Conservation (phyloP, 495 filamentous ascomycete genomes). For the Cudoniella acicularis region DNA sequence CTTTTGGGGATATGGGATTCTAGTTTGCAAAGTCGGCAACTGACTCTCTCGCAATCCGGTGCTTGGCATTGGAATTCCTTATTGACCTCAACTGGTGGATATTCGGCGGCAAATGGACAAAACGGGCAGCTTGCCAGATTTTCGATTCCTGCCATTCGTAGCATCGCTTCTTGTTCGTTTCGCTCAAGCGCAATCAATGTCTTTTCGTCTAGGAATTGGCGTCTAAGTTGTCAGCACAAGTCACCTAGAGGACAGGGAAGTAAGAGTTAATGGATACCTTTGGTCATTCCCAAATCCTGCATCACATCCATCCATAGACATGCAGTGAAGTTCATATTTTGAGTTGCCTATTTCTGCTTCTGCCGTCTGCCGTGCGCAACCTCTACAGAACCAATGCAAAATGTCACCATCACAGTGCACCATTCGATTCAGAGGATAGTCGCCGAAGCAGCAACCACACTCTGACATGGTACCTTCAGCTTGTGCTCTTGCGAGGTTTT, state of each 20-base stretch:
- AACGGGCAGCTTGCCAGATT: slow-evolving; percentile 73
- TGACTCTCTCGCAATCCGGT: slow-evolving; percentile 59
- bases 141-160: slow-evolving; percentile 62
- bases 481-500: slow-evolving; percentile 40
- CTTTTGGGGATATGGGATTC: slow-evolving; percentile 71
- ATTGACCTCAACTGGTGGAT: slow-evolving; percentile 62
- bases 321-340: slow-evolving; percentile 55
- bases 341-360: slow-evolving; percentile 61
- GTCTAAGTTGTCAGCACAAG: slow-evolving; percentile 7
- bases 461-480: slow-evolving; percentile 51
- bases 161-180: slow-evolving; percentile 63
- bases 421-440: slow-evolving; percentile 61
- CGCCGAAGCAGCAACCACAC: slow-evolving; percentile 68
- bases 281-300: slow-evolving; percentile 41
- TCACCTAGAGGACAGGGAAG: too few relatives aligned
- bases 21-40: slow-evolving; percentile 69
- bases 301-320: slow-evolving; percentile 45
- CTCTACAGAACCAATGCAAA: slow-evolving; percentile 66
- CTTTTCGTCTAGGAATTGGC: slow-evolving; percentile 54
- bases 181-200: slow-evolving; percentile 55
- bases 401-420: slow-evolving; percentile 57
- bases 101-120: slow-evolving; percentile 75
- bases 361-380: slow-evolving; percentile 61
- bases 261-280: slow-evolving; percentile 24
- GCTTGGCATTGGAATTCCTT: slow-evolving; percentile 72